Conservation (phyloP, 768 basidiomycete species). For the Phanerodontia chrysosporium region DNA sequence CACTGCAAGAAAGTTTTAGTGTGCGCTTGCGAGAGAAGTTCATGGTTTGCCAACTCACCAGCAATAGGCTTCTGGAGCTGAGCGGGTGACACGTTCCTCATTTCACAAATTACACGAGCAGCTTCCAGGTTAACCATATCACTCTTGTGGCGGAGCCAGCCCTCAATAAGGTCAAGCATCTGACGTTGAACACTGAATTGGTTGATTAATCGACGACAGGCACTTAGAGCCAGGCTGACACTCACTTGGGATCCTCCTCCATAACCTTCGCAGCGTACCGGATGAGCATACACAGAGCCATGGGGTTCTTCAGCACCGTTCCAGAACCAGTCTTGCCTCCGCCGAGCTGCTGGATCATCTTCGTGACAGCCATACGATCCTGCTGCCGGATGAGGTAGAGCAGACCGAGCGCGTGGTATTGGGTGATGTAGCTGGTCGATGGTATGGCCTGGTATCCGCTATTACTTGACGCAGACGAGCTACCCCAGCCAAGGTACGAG, state of each 20-base stretch:
- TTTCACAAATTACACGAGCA: constrained; percentile 94
- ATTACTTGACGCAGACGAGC: constrained; percentile 39
- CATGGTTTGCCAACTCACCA: constrained; percentile 48
- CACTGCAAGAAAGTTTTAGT: too few species aligned
- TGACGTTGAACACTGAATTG: constrained; percentile 74
- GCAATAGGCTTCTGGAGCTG: constrained; percentile 88
- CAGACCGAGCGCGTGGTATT: constrained; percentile 94
- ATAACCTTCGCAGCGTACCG: constrained; percentile 98
- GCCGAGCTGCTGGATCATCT: constrained; percentile 98
- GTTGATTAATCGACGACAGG: constrained; percentile 4
- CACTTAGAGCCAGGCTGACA: constrained; percentile 10
- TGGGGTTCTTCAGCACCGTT: constrained; percentile 86
- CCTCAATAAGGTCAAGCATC: constrained; percentile 91
- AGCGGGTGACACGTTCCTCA: constrained; percentile 73
- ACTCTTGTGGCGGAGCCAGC: constrained; percentile 96
- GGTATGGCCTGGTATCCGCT: constrained; percentile 73
- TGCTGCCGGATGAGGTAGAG: constrained; percentile 94
- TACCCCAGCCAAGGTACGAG: constrained; percentile 74
- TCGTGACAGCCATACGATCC: constrained; percentile 98
- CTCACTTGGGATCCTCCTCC: constrained; percentile 98
- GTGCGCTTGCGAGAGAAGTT: too few species aligned
- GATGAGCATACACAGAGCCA: constrained; percentile 98
- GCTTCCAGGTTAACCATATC: constrained; percentile 99
- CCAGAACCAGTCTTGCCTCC: constrained; percentile 83
- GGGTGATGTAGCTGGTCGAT: constrained; percentile 89